Percentiles rank a stretch among this genome's conserved stretches.
These are phyloP conservation scores for Sequoia sempervirens DNA, from an alignment of 75 land plant genomes.

Conservation along the genomic window DNA sequence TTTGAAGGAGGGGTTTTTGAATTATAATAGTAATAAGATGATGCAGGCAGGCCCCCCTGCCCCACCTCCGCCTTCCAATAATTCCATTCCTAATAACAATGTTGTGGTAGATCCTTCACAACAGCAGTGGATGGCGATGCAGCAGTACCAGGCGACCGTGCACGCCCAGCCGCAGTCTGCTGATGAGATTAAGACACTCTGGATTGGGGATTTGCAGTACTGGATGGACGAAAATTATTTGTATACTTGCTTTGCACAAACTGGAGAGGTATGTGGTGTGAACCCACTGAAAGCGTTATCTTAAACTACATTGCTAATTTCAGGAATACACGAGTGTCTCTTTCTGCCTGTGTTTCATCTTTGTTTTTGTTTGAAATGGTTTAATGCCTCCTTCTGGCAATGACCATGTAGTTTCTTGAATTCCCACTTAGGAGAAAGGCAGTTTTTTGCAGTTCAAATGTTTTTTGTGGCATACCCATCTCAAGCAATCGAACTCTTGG, in stretches of 20 bases:
- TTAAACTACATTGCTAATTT: background rate
- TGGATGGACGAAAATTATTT: conserved; percentile 32
- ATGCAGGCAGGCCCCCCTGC: background rate
- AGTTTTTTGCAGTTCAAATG: background rate
- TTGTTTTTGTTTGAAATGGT: background rate
- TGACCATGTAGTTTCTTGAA: background rate
- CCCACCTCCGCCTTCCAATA: background rate
- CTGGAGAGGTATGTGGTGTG: conserved; percentile 16
- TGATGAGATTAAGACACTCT: conserved; percentile 26
- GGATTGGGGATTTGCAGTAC: conserved; percentile 29
- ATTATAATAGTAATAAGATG: background rate
- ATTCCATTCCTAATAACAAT: background rate
- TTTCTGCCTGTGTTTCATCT: background rate
- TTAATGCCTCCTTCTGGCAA: background rate
- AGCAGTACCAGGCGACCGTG: conserved; percentile 17
- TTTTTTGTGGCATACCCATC: background rate
- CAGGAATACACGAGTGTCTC: background rate
- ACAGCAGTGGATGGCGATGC: conserved; percentile 17
- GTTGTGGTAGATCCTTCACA: conserved; percentile 1
- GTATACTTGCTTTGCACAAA: conserved; percentile 7
- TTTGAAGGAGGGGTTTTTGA: conserved; percentile 5
- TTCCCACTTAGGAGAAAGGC: background rate
- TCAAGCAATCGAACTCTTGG: background rate
- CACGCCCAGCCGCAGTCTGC: background rate
- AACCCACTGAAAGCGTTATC: background rate